phyloP scores from a whole-genome alignment of 192 early-diverging fungal genomes.

The Pilaira anomala region DNA sequence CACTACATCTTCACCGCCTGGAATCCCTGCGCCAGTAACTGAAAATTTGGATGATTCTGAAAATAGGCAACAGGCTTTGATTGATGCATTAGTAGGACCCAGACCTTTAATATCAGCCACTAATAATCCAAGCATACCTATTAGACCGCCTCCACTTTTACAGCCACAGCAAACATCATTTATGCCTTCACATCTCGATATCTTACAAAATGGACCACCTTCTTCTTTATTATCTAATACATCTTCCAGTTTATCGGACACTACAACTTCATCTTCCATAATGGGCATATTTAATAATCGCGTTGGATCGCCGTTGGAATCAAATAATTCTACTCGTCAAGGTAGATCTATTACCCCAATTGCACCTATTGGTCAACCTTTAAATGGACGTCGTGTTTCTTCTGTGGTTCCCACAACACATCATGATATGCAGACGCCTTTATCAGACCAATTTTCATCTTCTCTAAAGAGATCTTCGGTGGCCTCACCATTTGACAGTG shows the following conservation, averaged over 20 bases:
- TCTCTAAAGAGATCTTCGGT: slow-evolving; percentile 11
- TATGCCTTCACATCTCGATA: neutral
- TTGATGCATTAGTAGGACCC: slow-evolving; percentile 16
- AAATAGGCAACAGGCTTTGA: slow-evolving; percentile 19
- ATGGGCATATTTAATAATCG: neutral
- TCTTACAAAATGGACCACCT: neutral
- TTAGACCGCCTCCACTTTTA: slow-evolving; percentile 3
- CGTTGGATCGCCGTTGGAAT: neutral
- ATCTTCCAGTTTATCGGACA: neutral
- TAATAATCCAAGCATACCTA: neutral
- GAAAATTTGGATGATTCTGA: slow-evolving; percentile 3
- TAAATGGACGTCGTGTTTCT: slow-evolving; percentile 16
- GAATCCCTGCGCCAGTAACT: neutral
- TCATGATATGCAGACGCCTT: neutral
- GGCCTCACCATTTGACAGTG: neutral
- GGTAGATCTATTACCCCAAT: neutral
- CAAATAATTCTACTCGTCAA: neutral
- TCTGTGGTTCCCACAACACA: neutral
- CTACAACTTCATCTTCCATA: neutral
- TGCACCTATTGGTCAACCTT: slow-evolving; percentile 23
- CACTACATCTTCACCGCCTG: neutral
- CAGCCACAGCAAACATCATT: neutral
- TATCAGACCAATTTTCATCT: neutral
- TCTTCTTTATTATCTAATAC: neutral
- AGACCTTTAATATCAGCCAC: neutral